Evolutionary conservation across 1,284 basidiomycete species (phyloP).

Genomic region (Cryptococcus sp.): DNA sequence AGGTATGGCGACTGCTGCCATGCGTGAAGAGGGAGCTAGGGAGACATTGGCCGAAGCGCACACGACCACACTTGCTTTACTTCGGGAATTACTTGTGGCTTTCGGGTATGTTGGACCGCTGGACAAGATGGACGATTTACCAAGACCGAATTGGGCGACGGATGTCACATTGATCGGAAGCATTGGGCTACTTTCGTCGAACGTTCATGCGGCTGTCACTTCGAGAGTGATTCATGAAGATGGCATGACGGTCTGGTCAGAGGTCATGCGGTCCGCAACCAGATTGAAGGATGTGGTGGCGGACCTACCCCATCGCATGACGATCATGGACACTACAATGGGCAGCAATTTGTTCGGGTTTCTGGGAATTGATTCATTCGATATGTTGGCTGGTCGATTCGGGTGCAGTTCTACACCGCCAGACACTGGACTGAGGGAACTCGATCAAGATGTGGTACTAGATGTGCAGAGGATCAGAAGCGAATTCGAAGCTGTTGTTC

Average conservation of each 20-base stretch:
- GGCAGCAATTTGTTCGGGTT: constrained; percentile 16
- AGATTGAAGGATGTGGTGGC: constrained; percentile 34
- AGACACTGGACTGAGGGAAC: constrained; percentile 6
- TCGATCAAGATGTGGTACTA: constrained; percentile 23
- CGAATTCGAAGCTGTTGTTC: constrained; percentile 22
- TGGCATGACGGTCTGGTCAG: constrained; percentile 31
- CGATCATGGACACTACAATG: constrained; percentile 5
- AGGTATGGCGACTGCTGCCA: constrained; percentile 20
- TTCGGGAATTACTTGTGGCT: constrained; percentile 31
- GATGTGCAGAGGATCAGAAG: constrained; percentile 22
- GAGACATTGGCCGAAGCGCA: constrained; percentile 19
- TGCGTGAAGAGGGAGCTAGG: constrained; percentile 31
- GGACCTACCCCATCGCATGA: constrained; percentile 19
- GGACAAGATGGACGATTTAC: constrained; percentile 28
- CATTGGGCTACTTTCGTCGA: constrained; percentile 33
- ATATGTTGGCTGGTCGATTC: constrained; percentile 33
- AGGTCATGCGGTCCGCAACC: constrained; percentile 33
- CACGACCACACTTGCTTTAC: constrained; percentile 16
- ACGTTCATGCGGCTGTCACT: constrained; percentile 25
- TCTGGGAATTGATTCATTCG: constrained; percentile 25
- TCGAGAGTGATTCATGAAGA: constrained; percentile 20
- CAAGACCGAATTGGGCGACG: constrained; percentile 33
- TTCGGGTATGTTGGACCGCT: constrained; percentile 45
- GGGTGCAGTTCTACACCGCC: constrained; percentile 25
- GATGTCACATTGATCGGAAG: constrained; percentile 37